Percentiles rank a stretch among this genome's conserved stretches.
These are phyloP conservation scores for Amphicarpaea edgeworthii DNA, from an alignment of 306 rosid genomes.

Conservation along the genomic window DNA sequence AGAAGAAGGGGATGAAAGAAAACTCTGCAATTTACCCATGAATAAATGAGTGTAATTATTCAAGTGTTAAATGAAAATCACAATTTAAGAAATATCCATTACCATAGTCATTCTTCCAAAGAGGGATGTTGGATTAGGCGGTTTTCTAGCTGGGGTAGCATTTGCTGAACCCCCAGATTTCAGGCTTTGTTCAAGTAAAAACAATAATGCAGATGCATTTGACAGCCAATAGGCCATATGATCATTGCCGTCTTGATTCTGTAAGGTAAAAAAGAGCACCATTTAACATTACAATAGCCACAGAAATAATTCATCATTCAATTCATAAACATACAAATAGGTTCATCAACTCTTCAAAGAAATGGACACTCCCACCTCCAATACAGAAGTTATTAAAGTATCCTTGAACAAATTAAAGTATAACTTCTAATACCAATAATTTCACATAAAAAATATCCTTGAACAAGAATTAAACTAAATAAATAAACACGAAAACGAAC, in stretches of 20 bases:
- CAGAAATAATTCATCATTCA: background rate
- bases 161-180: slow-evolving; percentile 58
- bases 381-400: too few relatives aligned
- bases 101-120: slow-evolving; percentile 96
- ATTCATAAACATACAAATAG: background rate
- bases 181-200: slow-evolving; percentile 79
- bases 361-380: too few relatives aligned
- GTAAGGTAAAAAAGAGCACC: slow-evolving; percentile 37
- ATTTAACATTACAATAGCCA: slow-evolving; percentile 3
- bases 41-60: slow-evolving; percentile 28
- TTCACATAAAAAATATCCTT: background rate
- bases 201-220: slow-evolving; percentile 79
- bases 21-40: slow-evolving; percentile 62
- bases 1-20: slow-evolving; percentile 85
- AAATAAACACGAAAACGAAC: background rate
- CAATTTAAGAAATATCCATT: slow-evolving; percentile 32
- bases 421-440: background rate
- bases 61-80: background rate
- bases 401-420: too few relatives aligned
- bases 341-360: slow-evolving; percentile 4
- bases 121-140: slow-evolving; percentile 73
- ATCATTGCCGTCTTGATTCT: slow-evolving; percentile 82
- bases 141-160: slow-evolving; percentile 62
- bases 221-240: slow-evolving; percentile 93
- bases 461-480: slow-evolving; percentile 2